Conservation (phyloP, 2,329 filamentous ascomycete species). For the Aspergillus persii region DNA sequence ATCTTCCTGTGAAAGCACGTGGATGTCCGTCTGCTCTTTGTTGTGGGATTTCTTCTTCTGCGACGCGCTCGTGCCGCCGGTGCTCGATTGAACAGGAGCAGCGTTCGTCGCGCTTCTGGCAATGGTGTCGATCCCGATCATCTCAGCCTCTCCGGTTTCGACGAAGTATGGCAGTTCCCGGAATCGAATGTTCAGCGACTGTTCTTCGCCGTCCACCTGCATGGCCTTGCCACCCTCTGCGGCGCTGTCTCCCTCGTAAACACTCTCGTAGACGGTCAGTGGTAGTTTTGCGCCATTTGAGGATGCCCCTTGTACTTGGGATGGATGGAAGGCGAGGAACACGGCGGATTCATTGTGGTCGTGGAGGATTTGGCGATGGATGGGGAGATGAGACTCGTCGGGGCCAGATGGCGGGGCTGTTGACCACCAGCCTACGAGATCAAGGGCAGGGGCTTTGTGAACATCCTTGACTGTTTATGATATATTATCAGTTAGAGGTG, state of each 20-base stretch:
- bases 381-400: conserved; percentile 61
- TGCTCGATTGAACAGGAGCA: conserved; percentile 52
- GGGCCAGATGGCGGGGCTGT: conserved; percentile 72
- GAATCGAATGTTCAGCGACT: conserved; percentile 66
- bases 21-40: conserved; percentile 24
- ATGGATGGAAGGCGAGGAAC: conserved; percentile 81
- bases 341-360: conserved; percentile 81
- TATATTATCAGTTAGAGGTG: conserved; percentile 8
- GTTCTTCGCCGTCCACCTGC: conserved; percentile 67
- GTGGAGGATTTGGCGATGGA: conserved; percentile 74
- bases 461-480: conserved; percentile 73
- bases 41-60: conserved; percentile 28
- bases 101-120: conserved; percentile 82
- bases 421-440: conserved; percentile 91
- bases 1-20: conserved; percentile 56
- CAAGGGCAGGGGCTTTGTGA: conserved; percentile 77
- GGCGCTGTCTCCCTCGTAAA: conserved; percentile 67
- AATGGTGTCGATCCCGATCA: conserved; percentile 95
- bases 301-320: conserved; percentile 49
- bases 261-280: conserved; percentile 85
- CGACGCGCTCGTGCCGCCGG: conserved; percentile 11
- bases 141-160: conserved; percentile 93
- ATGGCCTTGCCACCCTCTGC: conserved; percentile 61
- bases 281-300: conserved; percentile 76
- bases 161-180: conserved; percentile 80